phyloP scores from a whole-genome alignment of 2,329 filamentous ascomycete genomes.

The Cercospora brassicicola region DNA sequence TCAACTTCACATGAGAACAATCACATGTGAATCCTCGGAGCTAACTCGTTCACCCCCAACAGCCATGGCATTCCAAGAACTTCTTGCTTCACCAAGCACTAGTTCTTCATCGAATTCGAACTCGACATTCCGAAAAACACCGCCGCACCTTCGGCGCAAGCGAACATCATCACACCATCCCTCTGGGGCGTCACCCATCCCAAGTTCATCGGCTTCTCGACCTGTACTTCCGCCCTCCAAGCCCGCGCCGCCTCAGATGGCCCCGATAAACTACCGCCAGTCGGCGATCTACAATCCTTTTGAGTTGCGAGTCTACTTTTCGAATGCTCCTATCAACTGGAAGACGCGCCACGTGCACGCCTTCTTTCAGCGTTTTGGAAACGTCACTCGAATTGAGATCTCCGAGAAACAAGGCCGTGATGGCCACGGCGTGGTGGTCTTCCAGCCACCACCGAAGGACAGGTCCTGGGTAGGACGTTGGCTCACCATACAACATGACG shows the following conservation, averaged over 20 bases:
- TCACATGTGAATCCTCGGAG: background rate
- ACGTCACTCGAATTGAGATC: constrained; percentile 29
- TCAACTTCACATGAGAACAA: background rate
- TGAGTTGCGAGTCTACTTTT: constrained; percentile 21
- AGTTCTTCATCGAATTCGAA: no score
- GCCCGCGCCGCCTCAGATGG: background rate
- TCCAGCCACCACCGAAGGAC: constrained; percentile 28
- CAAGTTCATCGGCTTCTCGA: background rate
- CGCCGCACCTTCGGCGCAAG: background rate
- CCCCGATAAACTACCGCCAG: background rate
- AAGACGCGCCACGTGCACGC: constrained; percentile 29
- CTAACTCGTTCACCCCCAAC: background rate
- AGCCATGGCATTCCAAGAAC: constrained; percentile 11
- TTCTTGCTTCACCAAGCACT: background rate
- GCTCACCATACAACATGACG: constrained; percentile 8
- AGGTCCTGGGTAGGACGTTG: constrained; percentile 21
- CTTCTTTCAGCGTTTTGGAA: constrained; percentile 20
- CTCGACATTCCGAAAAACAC: no score
- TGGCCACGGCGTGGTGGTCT: constrained; percentile 23
- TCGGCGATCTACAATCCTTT: constrained; percentile 11
- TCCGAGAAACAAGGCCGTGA: background rate
- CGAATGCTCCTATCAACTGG: constrained; percentile 23
- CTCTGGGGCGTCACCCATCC: background rate
- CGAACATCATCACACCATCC: background rate
- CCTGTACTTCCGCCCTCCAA: background rate